These are phyloP conservation scores for Colletotrichum trifolii DNA, from an alignment of 2,329 filamentous ascomycete genomes.

Conservation along the genomic window DNA sequence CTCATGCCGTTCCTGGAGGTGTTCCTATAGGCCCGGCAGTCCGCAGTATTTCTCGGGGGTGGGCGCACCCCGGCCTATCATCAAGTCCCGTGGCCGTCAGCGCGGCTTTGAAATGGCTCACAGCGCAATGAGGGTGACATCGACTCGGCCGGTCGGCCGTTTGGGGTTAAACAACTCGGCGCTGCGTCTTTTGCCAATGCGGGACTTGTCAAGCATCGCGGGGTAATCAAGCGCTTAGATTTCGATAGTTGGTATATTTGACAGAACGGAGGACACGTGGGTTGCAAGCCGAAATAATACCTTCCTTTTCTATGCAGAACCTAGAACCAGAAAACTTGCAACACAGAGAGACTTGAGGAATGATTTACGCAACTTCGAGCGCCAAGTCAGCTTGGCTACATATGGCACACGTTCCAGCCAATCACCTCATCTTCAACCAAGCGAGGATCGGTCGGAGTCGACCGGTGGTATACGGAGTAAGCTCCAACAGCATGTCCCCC, in stretches of 20 bases:
- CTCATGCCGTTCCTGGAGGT: neutral
- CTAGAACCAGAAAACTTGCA: neutral
- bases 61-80: slow-evolving; percentile 9
- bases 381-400: slow-evolving; percentile 12
- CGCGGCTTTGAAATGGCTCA: neutral
- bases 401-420: too few species aligned
- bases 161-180: slow-evolving; percentile 24
- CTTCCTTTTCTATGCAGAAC: slow-evolving; percentile 23
- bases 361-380: slow-evolving; percentile 6
- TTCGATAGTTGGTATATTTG: slow-evolving; percentile 4
- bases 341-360: slow-evolving; percentile 8
- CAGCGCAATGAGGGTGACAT: slow-evolving; percentile 14
- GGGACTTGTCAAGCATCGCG: slow-evolving; percentile 22
- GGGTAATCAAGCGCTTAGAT: slow-evolving; percentile 19
- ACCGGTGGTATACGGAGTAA: too few species aligned
- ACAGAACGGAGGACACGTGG: slow-evolving; percentile 17
- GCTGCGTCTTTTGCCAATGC: neutral
- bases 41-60: slow-evolving; percentile 12
- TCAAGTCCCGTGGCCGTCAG: slow-evolving; percentile 12
- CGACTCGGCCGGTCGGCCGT: slow-evolving; percentile 13
- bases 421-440: too few species aligned
- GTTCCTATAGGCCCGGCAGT: slow-evolving; percentile 31
- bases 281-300: slow-evolving; percentile 11
- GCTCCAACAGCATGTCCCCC: too few species aligned
- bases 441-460: too few species aligned